A percentile compares a stretch with the other conserved stretches of the same genome.
Conservation (phyloP, 805 yeast genomes). For the Hanseniaspora valbyensis region DNA sequence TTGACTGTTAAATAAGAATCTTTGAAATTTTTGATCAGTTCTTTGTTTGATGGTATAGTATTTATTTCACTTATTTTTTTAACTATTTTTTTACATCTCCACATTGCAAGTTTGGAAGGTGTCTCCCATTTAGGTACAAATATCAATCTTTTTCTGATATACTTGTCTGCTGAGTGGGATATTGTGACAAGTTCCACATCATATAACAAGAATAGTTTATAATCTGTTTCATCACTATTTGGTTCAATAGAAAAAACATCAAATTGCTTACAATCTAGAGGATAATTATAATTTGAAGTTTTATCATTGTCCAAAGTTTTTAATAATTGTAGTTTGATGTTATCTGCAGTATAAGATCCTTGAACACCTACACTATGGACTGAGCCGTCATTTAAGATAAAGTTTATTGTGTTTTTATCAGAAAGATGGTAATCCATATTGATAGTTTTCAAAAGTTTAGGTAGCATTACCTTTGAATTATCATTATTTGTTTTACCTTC, state of each 20-base stretch:
- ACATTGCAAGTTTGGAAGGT: conserved; percentile 53
- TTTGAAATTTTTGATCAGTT: not conserved
- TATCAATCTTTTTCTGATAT: conserved; percentile 58
- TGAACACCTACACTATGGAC: conserved; percentile 56
- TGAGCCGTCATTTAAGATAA: conserved; percentile 66
- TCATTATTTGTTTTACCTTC: conserved; percentile 19
- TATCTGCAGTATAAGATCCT: conserved; percentile 71
- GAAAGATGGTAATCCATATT: conserved; percentile 27
- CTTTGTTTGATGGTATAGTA: not conserved
- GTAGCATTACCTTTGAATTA: conserved; percentile 21
- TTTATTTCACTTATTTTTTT: conserved; percentile 23
- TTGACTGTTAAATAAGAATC: not conserved
- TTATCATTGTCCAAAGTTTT: conserved; percentile 36
- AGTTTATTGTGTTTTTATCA: conserved; percentile 42
- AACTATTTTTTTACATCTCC: conserved; percentile 40
- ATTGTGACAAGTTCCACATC: conserved; percentile 75
- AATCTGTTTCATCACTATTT: conserved; percentile 30
- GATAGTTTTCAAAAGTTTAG: conserved; percentile 10
- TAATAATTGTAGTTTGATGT: conserved; percentile 60
- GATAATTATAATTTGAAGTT: conserved; percentile 14
- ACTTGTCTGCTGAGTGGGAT: conserved; percentile 62
- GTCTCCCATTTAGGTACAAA: conserved; percentile 52
- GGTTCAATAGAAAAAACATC: conserved; percentile 45
- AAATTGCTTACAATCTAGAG: conserved; percentile 30
- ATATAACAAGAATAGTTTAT: conserved; percentile 39